These are phyloP conservation scores for Hypoxylon perforatum DNA, from an alignment of 495 filamentous ascomycete species.

Conservation along the genomic window DNA sequence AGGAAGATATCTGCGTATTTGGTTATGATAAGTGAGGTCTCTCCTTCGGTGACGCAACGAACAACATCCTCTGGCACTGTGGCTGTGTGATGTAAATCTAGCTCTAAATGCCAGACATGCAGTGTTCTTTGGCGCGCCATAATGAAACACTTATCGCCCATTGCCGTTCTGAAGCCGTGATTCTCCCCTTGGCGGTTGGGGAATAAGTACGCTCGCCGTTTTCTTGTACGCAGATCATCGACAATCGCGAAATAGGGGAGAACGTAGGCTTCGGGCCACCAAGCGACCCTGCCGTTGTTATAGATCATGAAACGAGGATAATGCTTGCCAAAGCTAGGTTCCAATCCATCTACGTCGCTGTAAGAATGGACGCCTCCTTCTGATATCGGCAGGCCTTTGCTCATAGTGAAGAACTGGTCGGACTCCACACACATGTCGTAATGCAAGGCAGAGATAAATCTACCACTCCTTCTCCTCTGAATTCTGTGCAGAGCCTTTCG, in stretches of 20 bases:
- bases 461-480: conserved; percentile 31
- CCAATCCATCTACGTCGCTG: conserved; percentile 36
- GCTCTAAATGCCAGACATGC: conserved; percentile 46
- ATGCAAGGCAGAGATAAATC: conserved; percentile 41
- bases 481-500: conserved; percentile 39
- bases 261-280: conserved; percentile 45
- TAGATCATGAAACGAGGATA: conserved; percentile 47
- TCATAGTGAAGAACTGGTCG: conserved; percentile 41
- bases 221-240: conserved; percentile 45
- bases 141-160: conserved; percentile 43
- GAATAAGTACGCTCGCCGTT: conserved; percentile 40
- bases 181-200: conserved; percentile 26
- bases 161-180: conserved; percentile 43
- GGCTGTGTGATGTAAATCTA: conserved; percentile 33
- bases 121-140: conserved; percentile 38
- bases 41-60: conserved; percentile 42
- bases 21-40: conserved; percentile 39
- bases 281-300: conserved; percentile 40
- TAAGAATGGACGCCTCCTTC: conserved; percentile 46
- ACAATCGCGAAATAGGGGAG: conserved; percentile 45
- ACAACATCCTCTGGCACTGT: conserved; percentile 38
- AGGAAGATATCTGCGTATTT: conserved; percentile 42
- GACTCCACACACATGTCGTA: conserved; percentile 39
- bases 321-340: conserved; percentile 20
- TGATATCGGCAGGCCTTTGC: conserved; percentile 31